A percentile compares a stretch with the other conserved stretches of the same genome.
Evolutionary conservation across 1,139 yeast species (phyloP).

Genomic region (Diutina ranongensis): DNA sequence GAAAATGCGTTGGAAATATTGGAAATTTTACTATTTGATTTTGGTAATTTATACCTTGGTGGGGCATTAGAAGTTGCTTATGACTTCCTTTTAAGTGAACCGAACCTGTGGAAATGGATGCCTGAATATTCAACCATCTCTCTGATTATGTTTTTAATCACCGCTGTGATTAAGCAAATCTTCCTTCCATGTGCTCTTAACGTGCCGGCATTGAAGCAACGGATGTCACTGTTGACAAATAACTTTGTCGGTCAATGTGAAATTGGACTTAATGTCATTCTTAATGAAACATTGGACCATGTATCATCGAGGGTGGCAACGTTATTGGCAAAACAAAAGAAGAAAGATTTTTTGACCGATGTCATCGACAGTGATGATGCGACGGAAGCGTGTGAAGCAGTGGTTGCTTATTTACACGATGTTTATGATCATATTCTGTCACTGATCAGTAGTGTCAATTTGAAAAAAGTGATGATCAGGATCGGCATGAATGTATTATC

Average conservation of each 20-base stretch:
- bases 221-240: constrained; percentile 57
- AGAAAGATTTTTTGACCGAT: constrained; percentile 44
- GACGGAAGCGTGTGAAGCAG: constrained; percentile 57
- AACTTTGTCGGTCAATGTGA: constrained; percentile 60
- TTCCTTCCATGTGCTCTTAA: constrained; percentile 63
- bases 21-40: constrained; percentile 54
- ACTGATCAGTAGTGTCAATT: constrained; percentile 42
- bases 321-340: constrained; percentile 49
- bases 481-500: constrained; percentile 53
- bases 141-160: constrained; percentile 53
- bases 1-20: constrained; percentile 57
- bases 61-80: constrained; percentile 66
- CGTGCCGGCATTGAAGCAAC: constrained; percentile 47
- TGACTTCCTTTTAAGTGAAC: constrained; percentile 17
- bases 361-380: constrained; percentile 40
- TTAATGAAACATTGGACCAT: constrained; percentile 45
- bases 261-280: constrained; percentile 52
- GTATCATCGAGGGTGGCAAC: constrained; percentile 35
- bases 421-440: constrained; percentile 23
- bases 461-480: constrained; percentile 39
- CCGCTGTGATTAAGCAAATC: constrained; percentile 61
- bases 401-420: constrained; percentile 41
- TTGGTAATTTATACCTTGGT: constrained; percentile 67
- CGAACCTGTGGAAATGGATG: constrained; percentile 24
- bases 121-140: constrained; percentile 48